These are phyloP conservation scores for Fusarium nisikadoi DNA, from an alignment of 2,329 filamentous ascomycete genomes.

Conservation along the genomic window DNA sequence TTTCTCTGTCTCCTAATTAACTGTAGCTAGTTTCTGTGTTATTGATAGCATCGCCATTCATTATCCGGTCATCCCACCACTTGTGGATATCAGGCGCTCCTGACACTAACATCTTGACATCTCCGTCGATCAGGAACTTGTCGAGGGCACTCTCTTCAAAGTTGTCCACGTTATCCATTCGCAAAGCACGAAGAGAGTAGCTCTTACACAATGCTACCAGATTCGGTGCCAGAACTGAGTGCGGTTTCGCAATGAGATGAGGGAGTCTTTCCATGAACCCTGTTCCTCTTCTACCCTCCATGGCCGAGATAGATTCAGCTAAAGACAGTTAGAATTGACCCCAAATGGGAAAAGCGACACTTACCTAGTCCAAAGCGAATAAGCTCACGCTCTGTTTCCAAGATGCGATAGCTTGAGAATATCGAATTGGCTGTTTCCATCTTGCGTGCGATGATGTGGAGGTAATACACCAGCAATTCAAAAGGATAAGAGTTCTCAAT, in stretches of 20 bases:
- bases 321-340: rapidly evolving
- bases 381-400: background rate
- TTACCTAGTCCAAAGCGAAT: background rate
- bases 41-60: rapidly evolving
- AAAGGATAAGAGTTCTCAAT: background rate
- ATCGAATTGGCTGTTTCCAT: background rate
- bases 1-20: rapidly evolving
- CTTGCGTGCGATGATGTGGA: background rate
- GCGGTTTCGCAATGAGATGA: background rate
- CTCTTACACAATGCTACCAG: background rate
- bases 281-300: background rate
- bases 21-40: rapidly evolving
- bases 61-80: background rate
- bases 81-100: background rate
- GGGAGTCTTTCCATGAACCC: background rate
- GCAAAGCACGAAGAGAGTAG: background rate
- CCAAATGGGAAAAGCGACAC: rapidly evolving
- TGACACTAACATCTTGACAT: background rate
- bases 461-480: background rate
- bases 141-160: background rate
- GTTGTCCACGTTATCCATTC: background rate
- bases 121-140: background rate
- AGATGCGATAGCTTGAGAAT: background rate
- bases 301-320: background rate
- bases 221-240: background rate